Conservation (phyloP, 2,329 filamentous ascomycete genomes). For the Colletotrichum limetticola region DNA sequence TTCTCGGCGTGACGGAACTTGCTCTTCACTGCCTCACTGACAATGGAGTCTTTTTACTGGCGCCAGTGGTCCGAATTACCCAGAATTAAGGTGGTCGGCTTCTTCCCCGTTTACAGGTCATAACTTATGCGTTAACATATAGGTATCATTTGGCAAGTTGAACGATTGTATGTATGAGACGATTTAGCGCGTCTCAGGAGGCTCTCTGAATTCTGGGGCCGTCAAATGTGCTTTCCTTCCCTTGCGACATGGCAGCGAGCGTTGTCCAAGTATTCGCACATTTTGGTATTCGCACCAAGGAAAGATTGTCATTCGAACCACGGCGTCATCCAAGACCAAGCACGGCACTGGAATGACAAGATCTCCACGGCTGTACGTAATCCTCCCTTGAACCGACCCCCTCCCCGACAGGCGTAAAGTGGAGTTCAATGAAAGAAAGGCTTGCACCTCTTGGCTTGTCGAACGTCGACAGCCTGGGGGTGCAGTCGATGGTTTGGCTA, state of each 20-base stretch:
- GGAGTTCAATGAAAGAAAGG: constrained; percentile 1
- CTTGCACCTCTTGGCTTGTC: not conserved
- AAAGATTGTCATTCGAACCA: not conserved
- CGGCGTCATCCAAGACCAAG: not conserved
- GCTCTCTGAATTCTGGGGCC: not conserved
- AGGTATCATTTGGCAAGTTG: not conserved
- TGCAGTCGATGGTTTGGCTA: constrained; percentile 2
- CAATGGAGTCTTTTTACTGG: constrained; percentile 5
- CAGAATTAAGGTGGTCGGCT: not conserved
- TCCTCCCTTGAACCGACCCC: constrained; percentile 1
- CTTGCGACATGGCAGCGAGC: not conserved
- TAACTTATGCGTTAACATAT: not conserved
- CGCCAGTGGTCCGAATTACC: not conserved
- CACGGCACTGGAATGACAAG: not conserved
- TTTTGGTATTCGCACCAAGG: not conserved
- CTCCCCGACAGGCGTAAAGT: constrained; percentile 4
- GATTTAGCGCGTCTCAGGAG: constrained; percentile 5
- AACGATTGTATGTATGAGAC: not conserved
- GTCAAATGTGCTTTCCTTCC: not conserved
- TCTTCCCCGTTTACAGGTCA: not conserved
- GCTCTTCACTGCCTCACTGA: constrained; percentile 23
- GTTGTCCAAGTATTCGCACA: not conserved
- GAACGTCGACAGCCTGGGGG: not conserved
- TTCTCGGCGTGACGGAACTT: not conserved
- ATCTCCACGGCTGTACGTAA: constrained; percentile 24